Base-by-base conservation (phyloP, 2,329 filamentous ascomycete genomes). In the Verticillium klebahnii region DNA sequence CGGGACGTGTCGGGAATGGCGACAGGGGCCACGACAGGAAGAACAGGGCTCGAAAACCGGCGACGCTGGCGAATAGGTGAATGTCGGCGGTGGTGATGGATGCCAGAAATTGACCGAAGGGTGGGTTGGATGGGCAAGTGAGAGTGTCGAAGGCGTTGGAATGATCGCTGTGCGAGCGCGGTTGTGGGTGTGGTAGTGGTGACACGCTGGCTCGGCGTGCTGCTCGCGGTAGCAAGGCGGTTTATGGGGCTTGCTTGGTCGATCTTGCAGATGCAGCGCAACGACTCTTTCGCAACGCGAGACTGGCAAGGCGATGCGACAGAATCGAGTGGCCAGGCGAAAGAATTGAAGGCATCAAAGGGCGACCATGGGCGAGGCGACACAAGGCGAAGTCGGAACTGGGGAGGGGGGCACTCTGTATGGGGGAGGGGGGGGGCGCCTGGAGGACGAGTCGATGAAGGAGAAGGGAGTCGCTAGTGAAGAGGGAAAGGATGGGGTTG, bases 401-500 rank as follows among this genome's bases (percentile, higher is more conserved):
- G 61, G 57, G 56, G 61, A 62, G 54, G 61, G 62, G 19, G 56
- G 61, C 39, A 57, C 25, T 56, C 58, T 50, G 34, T 23, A 59
- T 37, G 39, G 61, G 17, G 15, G 61, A 60, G 39, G 59, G 32
- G 55, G 56, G 34, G 34, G 56, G 52, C 59, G 59, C 36, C 61
- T 50, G 62, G 56, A 63, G 64, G 62, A 63, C 62, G 65, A 39
- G 60, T 58, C 60, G 57, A 59, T 32, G 61, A 58, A 58, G 61
- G 63, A 61, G 57, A 62, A 54, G 39, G 55, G 62, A 61, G 45
- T 52, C 45, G 45, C 45, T 52, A 52, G 45, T 52, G 45, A 52
- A 64, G 56, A 61, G 58, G 64, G 63, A 63, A 64, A 65, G 65
- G 65, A 68, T 66, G 67, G 68, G 69, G 68, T 66, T 68, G 68